phyloP scores from a whole-genome alignment of 352 stramenopile species.

The Pythium biforme region DNA sequence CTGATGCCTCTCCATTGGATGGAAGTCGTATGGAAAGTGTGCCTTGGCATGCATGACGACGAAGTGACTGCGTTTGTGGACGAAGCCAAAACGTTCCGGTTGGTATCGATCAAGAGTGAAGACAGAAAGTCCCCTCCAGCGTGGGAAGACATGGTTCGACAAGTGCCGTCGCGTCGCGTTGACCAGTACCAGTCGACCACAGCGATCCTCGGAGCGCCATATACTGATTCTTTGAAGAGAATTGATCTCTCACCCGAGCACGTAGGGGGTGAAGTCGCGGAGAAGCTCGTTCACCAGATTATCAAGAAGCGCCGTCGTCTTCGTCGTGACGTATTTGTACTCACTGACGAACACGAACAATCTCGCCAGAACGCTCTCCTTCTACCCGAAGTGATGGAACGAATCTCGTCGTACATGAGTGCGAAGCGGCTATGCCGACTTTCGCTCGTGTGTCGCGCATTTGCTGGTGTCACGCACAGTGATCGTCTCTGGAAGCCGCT shows the following conservation, averaged over 20 bases:
- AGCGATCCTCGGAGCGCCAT: slow-evolving; percentile 5
- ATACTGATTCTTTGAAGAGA: slow-evolving; percentile 4
- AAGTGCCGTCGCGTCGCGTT: slow-evolving; percentile 7
- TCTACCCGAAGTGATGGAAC: slow-evolving; percentile 64
- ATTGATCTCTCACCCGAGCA: slow-evolving; percentile 4
- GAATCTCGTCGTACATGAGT: slow-evolving; percentile 67
- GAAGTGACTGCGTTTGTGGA: slow-evolving; percentile 41
- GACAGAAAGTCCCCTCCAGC: background rate
- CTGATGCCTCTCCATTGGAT: slow-evolving; percentile 57
- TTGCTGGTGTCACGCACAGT: slow-evolving; percentile 38
- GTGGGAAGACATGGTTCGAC: slow-evolving; percentile 3
- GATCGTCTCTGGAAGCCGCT: slow-evolving; percentile 42
- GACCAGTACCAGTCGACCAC: slow-evolving; percentile 15
- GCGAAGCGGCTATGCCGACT: slow-evolving; percentile 67
- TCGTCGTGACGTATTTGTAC: slow-evolving; percentile 6
- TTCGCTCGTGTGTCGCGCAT: slow-evolving; percentile 45
- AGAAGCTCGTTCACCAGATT: background rate
- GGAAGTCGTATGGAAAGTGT: slow-evolving; percentile 46
- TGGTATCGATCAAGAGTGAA: background rate
- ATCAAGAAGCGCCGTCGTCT: slow-evolving; percentile 10
- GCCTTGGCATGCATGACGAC: slow-evolving; percentile 41
- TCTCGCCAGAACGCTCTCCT: slow-evolving; percentile 51
- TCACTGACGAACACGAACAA: slow-evolving; percentile 36
- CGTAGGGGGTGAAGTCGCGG: background rate
- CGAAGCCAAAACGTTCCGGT: slow-evolving; percentile 15